Evolutionary conservation across 768 basidiomycete species (phyloP).

Genomic region (Rhodosporidiobolus odoratus): DNA sequence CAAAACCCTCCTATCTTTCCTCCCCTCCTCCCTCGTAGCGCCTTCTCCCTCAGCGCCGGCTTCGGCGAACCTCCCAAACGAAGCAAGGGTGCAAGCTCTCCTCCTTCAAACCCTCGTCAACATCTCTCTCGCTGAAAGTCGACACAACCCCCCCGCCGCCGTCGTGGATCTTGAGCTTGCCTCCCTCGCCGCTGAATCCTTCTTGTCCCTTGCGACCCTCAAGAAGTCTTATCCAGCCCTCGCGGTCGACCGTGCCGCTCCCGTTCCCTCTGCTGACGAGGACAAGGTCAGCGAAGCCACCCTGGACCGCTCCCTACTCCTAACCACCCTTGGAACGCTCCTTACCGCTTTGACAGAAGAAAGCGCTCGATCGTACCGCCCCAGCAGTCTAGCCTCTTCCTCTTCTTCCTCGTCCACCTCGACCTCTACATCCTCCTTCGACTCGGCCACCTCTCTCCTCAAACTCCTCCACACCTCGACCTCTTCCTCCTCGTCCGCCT

Average conservation of each 20-base stretch:
- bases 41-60: not conserved
- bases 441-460: not conserved
- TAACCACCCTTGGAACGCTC: not conserved
- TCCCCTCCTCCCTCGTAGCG: constrained; percentile 11
- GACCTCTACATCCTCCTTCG: not conserved
- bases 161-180: not conserved
- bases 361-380: not conserved
- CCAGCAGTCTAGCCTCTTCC: not conserved
- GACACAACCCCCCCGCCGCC: no score
- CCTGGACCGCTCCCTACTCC: no score
- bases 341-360: not conserved
- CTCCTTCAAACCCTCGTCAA: constrained; percentile 11
- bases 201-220: no score
- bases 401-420: not conserved
- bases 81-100: not conserved
- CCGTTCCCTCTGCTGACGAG: no score
- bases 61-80: not conserved
- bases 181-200: not conserved
- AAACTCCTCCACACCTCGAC: not conserved
- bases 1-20: constrained; percentile 4
- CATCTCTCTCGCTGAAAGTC: constrained; percentile 7
- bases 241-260: no score
- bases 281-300: no score
- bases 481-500: not conserved
- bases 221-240: no score